Evolutionary conservation across 176 grass and related monocot species (phyloP).

Genomic region (Pontederia crassipes): DNA sequence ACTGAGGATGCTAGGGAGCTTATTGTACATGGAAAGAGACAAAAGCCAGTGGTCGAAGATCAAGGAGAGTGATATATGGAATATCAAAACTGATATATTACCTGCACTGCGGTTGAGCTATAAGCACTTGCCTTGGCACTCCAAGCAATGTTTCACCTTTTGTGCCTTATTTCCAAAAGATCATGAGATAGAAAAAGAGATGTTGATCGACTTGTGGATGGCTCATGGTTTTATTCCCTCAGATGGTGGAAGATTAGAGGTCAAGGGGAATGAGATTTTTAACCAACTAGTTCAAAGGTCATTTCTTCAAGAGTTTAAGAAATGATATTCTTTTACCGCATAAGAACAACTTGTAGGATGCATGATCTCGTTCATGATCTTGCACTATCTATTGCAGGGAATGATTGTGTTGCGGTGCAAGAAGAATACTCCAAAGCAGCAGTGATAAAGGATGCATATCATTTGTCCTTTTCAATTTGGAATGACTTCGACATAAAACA

Average conservation of each 20-base stretch:
- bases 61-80: conserved; percentile 11
- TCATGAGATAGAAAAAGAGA: conserved; percentile 12
- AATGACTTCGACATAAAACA: background rate
- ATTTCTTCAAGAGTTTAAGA: conserved; percentile 15
- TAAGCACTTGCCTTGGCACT: conserved; percentile 18
- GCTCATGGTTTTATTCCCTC: conserved; percentile 22
- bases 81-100: background rate
- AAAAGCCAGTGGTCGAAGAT: conserved; percentile 1
- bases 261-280: conserved; percentile 13
- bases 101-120: conserved; percentile 20
- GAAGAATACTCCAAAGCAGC: background rate
- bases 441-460: background rate
- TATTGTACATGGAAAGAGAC: conserved; percentile 3
- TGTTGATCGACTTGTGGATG: conserved; percentile 28
- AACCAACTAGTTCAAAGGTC: conserved; percentile 7
- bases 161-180: conserved; percentile 23
- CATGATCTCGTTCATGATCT: conserved; percentile 28
- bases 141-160: conserved; percentile 23
- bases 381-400: conserved; percentile 2
- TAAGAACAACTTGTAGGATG: conserved; percentile 1
- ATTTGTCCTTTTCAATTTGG: background rate
- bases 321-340: background rate
- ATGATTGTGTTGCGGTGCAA: background rate
- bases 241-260: background rate
- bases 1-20: background rate